Evolutionary conservation across 2,329 filamentous ascomycete genomes (phyloP).

Genomic region (Exophiala sp.): DNA sequence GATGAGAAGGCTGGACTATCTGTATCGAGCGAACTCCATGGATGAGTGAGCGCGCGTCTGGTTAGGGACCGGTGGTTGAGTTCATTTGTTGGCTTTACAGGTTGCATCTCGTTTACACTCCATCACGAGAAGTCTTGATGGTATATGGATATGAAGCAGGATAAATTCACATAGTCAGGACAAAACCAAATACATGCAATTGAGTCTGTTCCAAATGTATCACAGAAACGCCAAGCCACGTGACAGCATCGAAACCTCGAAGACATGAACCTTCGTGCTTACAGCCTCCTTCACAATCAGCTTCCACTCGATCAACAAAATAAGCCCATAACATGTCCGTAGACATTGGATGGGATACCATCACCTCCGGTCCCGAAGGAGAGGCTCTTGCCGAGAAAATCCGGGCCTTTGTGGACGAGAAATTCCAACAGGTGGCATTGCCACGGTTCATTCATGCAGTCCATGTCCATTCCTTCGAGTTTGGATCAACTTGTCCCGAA

Average conservation of each 20-base stretch:
- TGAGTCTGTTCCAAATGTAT: not conserved
- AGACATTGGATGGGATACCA: conserved; percentile 91
- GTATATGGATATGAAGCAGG: too few species aligned
- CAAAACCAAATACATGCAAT: not conserved
- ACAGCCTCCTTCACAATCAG: too few species aligned
- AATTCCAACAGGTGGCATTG: conserved; percentile 85
- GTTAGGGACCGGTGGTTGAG: too few species aligned
- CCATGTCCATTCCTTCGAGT: conserved; percentile 87
- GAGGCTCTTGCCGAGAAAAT: conserved; percentile 77
- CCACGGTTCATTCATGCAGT: conserved; percentile 97
- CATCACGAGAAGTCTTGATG: too few species aligned
- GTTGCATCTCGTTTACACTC: too few species aligned
- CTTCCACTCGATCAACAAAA: too few species aligned
- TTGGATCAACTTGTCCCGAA: conserved; percentile 73
- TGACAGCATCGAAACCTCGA: conserved; percentile 22
- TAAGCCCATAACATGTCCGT: conserved; percentile 78
- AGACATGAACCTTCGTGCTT: not conserved
- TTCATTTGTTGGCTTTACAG: too few species aligned
- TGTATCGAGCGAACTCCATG: too few species aligned
- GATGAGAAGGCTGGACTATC: too few species aligned
- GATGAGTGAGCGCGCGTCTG: too few species aligned
- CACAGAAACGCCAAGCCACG: not conserved
- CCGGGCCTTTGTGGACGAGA: conserved; percentile 87
- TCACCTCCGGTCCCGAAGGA: conserved; percentile 85
- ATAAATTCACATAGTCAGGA: too few species aligned